Evolutionary conservation across 176 grass and related monocot genomes (phyloP), one percentile per base, ranked within the genome.

Genomic region (Puya raimondii): DNA sequence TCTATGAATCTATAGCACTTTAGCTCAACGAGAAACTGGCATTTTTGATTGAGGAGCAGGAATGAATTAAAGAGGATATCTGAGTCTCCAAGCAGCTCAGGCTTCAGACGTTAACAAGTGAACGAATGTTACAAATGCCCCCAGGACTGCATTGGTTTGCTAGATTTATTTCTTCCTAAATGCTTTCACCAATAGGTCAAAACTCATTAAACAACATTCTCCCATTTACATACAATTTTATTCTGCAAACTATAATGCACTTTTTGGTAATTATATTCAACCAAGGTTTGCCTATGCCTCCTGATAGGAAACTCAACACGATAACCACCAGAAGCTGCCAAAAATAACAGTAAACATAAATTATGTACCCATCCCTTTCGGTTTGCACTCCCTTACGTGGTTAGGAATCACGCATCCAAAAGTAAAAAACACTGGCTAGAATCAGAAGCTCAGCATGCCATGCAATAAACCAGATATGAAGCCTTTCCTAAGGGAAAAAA

Each of bases 391-490:
- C 16, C 56, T 10, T 22, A 20, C n/a, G 56, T 18, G 56, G 10
- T 61, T 20, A 17, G 16, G 16, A 16, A 22, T 61, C 56, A 22
- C 8, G 16, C 54, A 59, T 59, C 14, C 6, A 15, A 65, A 53
- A 52, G 50, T 65, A 66, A n/a, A 9, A 18, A 59, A 18, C n/a
- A 59, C n/a, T 59, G 8, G 10, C 16, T 70, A 26, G 9, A 50
- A 65, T 67, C 51, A 25, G 20, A 81, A 54, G 75, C 22, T 18
- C 6, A 66, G 21, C 50, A 53, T 51, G 13, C 51, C 7, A 23
- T 52, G 22, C 48, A 18, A 51, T 27, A 52, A 59, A 15, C 20
- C 16, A 49, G 33, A 42, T 42, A 49, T n/a, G 49, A 47, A 27
- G 2, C 57, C 3, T 23, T 11, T n/a, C 3, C 23, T 63, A 49